A percentile compares a stretch with the other conserved stretches of the same genome.
These are phyloP conservation scores for Blastocystis sp. DNA, from an alignment of 352 stramenopile species.

Conservation along the genomic window DNA sequence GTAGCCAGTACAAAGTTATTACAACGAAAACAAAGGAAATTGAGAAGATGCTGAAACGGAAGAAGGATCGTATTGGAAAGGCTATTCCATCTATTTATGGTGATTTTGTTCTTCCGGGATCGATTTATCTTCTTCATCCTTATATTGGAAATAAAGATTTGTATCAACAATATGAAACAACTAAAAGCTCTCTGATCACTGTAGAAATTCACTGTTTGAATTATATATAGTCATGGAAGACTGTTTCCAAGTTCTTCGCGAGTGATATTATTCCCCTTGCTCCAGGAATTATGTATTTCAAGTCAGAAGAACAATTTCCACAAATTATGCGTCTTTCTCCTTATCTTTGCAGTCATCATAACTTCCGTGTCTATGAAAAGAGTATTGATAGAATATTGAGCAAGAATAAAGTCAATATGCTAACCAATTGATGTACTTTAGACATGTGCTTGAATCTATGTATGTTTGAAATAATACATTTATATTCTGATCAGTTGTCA, in stretches of 20 bases:
- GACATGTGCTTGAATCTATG: not conserved
- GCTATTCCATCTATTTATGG: conserved; percentile 2
- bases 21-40: not conserved
- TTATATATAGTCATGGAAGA: not conserved
- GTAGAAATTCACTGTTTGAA: not conserved
- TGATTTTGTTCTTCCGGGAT: conserved; percentile 52
- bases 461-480: not conserved
- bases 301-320: not conserved
- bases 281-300: conserved; percentile 37
- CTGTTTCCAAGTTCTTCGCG: not conserved
- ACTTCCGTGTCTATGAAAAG: conserved; percentile 29
- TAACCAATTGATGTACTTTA: not conserved
- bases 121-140: conserved; percentile 53
- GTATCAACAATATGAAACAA: conserved; percentile 19
- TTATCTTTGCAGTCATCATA: conserved; percentile 33
- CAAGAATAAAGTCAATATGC: not conserved
- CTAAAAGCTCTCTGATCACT: not conserved
- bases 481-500: not conserved
- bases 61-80: not conserved
- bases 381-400: not conserved
- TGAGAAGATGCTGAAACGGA: not conserved
- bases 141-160: conserved; percentile 4
- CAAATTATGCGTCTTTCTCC: conserved; percentile 26
- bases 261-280: not conserved
- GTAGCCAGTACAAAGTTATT: not conserved